Evolutionary conservation across 2,329 filamentous ascomycete genomes (phyloP).

Genomic region (Ophiostoma piceae): DNA sequence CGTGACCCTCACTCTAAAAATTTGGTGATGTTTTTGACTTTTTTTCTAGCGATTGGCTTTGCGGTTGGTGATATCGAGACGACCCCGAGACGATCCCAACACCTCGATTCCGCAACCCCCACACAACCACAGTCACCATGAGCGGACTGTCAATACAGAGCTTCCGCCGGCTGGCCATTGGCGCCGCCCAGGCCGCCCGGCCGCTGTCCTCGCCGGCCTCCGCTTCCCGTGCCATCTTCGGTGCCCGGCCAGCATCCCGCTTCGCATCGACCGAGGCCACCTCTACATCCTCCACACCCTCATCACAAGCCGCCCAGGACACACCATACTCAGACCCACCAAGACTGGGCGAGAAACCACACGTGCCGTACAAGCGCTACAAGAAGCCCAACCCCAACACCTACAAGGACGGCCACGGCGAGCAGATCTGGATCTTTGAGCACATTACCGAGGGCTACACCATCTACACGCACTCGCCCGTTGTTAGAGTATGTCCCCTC

Average conservation of each 20-base stretch:
- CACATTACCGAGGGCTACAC: conserved; percentile 48
- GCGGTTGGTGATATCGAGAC: background rate
- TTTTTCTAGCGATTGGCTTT: background rate
- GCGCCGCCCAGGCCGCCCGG: conserved; percentile 29
- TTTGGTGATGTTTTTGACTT: conserved; percentile 9
- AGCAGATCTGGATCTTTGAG: conserved; percentile 53
- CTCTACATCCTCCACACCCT: background rate
- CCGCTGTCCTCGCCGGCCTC: conserved; percentile 10
- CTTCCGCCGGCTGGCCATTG: conserved; percentile 38
- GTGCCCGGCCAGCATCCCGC: background rate
- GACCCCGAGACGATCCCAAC: background rate
- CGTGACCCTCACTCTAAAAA: background rate
- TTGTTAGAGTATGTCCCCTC: conserved; percentile 39
- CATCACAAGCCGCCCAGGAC: background rate
- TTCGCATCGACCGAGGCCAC: conserved; percentile 8
- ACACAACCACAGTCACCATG: conserved; percentile 23
- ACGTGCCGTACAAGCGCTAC: conserved; percentile 25
- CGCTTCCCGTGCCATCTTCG: background rate
- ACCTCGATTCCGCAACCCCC: background rate
- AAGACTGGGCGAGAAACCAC: conserved; percentile 9
- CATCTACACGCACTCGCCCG: conserved; percentile 47
- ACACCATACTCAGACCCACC: background rate
- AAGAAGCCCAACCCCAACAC: conserved; percentile 29
- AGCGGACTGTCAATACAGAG: conserved; percentile 24
- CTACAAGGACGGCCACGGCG: conserved; percentile 44